Conservation (phyloP, 371 early-diverging fungal genomes). For the Globomyces sp. region DNA sequence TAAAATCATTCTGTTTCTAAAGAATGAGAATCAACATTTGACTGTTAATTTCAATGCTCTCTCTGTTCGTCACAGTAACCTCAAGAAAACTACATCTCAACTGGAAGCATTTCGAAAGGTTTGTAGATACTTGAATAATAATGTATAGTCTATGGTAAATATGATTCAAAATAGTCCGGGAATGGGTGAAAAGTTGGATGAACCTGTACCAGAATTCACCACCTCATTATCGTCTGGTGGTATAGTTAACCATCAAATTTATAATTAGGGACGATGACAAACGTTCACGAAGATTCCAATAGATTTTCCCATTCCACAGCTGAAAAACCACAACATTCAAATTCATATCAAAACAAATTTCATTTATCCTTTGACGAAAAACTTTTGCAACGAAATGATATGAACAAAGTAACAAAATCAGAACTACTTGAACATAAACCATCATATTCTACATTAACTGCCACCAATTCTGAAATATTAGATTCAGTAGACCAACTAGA, state of each 20-base stretch:
- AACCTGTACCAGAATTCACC: neutral
- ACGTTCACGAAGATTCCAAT: neutral
- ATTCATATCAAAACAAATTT: neutral
- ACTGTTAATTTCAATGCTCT: neutral
- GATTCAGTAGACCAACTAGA: no score
- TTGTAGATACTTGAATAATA: neutral
- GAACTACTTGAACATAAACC: neutral
- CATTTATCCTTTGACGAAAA: no score
- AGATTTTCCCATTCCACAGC: neutral
- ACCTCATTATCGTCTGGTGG: neutral
- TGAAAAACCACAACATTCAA: neutral
- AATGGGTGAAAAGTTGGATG: neutral
- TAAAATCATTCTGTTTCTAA: neutral
- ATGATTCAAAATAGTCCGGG: conserved; percentile 10
- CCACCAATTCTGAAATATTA: neutral
- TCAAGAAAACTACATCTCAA: conserved; percentile 10
- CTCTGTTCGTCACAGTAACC: neutral
- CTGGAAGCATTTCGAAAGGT: conserved; percentile 16
- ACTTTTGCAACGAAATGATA: no score
- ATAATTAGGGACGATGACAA: neutral
- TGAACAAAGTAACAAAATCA: no score
- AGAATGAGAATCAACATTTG: conserved; percentile 5
- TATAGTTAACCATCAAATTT: neutral
- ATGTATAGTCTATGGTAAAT: conserved; percentile 5
- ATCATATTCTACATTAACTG: neutral